These are phyloP conservation scores for Kwoniella sp. DNA, from an alignment of 768 basidiomycete genomes.

Conservation along the genomic window DNA sequence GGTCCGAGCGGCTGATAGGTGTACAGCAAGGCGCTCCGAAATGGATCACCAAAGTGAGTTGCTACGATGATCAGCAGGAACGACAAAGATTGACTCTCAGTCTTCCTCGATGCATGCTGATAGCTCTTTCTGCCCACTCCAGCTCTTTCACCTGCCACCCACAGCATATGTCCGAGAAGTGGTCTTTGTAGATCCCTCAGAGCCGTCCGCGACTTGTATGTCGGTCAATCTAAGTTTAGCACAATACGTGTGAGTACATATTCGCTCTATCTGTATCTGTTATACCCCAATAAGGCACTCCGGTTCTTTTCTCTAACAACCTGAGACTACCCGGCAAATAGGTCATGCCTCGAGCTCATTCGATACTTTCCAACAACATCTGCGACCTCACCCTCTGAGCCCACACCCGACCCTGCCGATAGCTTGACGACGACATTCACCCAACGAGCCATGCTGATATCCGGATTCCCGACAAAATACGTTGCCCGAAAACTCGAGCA, in stretches of 20 bases:
- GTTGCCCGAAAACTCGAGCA: slow-evolving; percentile 80
- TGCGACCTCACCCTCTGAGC: background rate
- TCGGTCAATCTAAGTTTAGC: slow-evolving; percentile 92
- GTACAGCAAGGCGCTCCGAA: slow-evolving; percentile 87
- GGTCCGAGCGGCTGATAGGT: slow-evolving; percentile 82
- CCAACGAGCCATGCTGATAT: slow-evolving; percentile 82
- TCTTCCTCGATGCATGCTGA: background rate
- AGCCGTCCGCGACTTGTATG: slow-evolving; percentile 77
- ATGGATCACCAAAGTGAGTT: slow-evolving; percentile 90
- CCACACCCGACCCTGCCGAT: background rate
- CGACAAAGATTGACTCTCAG: background rate
- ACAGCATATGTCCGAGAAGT: slow-evolving; percentile 94
- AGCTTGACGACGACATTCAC: slow-evolving; percentile 66
- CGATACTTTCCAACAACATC: slow-evolving; percentile 67
- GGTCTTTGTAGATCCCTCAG: slow-evolving; percentile 84
- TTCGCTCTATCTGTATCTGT: background rate
- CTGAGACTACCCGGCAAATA: too few species aligned
- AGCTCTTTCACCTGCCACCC: slow-evolving; percentile 43
- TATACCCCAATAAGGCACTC: background rate
- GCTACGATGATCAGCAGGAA: background rate
- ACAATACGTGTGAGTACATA: slow-evolving; percentile 80
- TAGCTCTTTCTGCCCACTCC: background rate
- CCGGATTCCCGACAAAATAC: slow-evolving; percentile 40
- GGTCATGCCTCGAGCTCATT: slow-evolving; percentile 72
- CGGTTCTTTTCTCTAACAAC: too few species aligned